Percentiles rank a stretch among this genome's conserved stretches.
These are phyloP conservation scores for Aspergillus sp. DNA, from an alignment of 2,329 filamentous ascomycete genomes.

Conservation along the genomic window DNA sequence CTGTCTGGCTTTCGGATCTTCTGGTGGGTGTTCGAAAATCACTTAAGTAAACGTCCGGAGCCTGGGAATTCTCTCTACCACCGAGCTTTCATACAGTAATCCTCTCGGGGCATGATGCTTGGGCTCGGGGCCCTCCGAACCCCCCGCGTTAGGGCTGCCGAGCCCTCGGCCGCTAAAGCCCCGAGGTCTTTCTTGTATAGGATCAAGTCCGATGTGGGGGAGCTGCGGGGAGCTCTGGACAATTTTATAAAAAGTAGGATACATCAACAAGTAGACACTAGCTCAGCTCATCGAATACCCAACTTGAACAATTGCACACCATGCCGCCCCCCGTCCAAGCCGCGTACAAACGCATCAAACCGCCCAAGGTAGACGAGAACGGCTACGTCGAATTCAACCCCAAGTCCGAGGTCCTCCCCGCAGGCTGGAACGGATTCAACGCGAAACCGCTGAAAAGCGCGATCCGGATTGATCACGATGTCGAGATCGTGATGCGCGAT, in stretches of 20 bases:
- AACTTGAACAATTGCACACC: not conserved
- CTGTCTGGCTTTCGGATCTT: too few species aligned
- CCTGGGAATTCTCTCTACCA: too few species aligned
- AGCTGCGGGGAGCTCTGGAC: not conserved
- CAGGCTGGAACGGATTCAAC: constrained; percentile 39
- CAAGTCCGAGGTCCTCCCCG: constrained; percentile 39
- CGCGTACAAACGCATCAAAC: constrained; percentile 24
- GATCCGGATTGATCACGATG: constrained; percentile 48
- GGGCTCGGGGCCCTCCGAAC: not conserved
- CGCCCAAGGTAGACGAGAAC: constrained; percentile 39
- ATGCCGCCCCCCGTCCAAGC: constrained; percentile 36
- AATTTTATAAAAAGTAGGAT: too few species aligned
- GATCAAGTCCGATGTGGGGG: not conserved
- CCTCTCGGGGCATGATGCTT: not conserved
- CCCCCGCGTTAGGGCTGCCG: not conserved
- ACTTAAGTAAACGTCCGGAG: constrained; percentile 7
- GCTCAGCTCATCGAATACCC: too few species aligned
- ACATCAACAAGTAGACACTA: too few species aligned
- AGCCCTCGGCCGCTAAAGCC: constrained; percentile 3
- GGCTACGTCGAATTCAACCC: constrained; percentile 43
- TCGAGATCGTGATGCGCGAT: constrained; percentile 45
- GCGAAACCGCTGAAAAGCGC: constrained; percentile 36
- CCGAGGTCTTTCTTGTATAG: not conserved
- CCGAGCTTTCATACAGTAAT: too few species aligned
- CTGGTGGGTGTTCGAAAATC: constrained; percentile 2